Percentiles rank a stretch among this genome's conserved stretches.
Evolutionary conservation across 495 filamentous ascomycete genomes (phyloP).

Genomic region (Amniculicola lignicola): DNA sequence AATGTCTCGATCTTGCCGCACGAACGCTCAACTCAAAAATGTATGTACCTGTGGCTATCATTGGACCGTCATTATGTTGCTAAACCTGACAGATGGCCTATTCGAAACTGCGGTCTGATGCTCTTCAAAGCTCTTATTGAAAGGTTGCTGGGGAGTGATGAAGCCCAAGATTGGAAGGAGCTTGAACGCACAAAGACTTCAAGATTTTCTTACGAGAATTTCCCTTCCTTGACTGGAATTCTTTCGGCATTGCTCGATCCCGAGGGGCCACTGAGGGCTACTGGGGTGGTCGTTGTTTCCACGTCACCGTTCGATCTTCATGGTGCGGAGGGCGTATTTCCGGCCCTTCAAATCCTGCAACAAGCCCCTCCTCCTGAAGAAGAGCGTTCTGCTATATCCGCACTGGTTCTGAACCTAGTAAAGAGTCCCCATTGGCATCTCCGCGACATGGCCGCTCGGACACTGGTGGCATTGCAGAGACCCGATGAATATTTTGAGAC

Average conservation of each 20-base stretch:
- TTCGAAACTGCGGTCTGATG: slow-evolving; percentile 88
- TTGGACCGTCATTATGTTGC: neutral
- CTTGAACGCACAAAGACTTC: slow-evolving; percentile 32
- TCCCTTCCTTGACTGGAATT: slow-evolving; percentile 65
- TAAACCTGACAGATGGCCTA: slow-evolving; percentile 66
- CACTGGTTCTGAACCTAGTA: slow-evolving; percentile 55
- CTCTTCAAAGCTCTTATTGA: slow-evolving; percentile 80
- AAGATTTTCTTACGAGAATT: slow-evolving; percentile 65
- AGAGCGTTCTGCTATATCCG: slow-evolving; percentile 44
- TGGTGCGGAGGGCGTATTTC: slow-evolving; percentile 71
- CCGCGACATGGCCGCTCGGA: slow-evolving; percentile 82
- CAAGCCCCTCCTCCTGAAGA: slow-evolving; percentile 55
- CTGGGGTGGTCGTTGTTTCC: neutral
- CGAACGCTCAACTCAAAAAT: slow-evolving; percentile 63
- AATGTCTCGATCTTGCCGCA: slow-evolving; percentile 70
- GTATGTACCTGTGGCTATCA: slow-evolving; percentile 42
- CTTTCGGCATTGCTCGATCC: slow-evolving; percentile 62
- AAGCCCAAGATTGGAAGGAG: slow-evolving; percentile 48
- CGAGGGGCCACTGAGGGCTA: slow-evolving; percentile 12
- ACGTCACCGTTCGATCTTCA: slow-evolving; percentile 18
- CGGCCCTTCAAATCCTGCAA: slow-evolving; percentile 78
- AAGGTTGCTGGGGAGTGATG: slow-evolving; percentile 65
- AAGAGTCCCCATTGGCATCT: slow-evolving; percentile 82
- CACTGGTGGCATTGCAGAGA: slow-evolving; percentile 46
- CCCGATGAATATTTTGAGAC: slow-evolving; percentile 36